Percentiles rank a stretch among this genome's conserved stretches.
Evolutionary conservation across 768 basidiomycete genomes (phyloP).

Genomic region (Sarcodon sp.): DNA sequence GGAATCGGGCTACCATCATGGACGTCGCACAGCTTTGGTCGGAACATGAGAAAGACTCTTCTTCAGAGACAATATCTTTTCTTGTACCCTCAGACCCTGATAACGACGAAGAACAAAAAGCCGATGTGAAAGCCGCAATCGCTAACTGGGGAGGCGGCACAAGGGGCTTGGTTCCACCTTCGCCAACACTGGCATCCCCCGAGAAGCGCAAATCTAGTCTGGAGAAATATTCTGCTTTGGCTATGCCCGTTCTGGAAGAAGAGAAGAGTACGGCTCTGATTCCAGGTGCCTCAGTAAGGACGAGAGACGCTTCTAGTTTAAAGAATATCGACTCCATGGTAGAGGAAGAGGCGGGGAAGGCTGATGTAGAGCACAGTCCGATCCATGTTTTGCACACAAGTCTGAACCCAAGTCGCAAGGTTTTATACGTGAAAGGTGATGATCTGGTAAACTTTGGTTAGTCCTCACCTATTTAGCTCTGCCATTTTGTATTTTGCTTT

Average conservation of each 20-base stretch:
- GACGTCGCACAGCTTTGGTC: conserved; percentile 57
- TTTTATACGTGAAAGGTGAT: background rate
- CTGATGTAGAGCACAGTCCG: background rate
- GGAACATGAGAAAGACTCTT: conserved; percentile 14
- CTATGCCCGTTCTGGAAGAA: conserved; percentile 55
- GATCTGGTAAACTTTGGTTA: background rate
- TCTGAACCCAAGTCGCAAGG: background rate
- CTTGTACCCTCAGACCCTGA: background rate
- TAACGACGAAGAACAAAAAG: conserved; percentile 4
- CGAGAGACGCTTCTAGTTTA: conserved; percentile 3
- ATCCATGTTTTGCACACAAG: background rate
- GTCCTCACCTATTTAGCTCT: background rate
- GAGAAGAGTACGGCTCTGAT: conserved; percentile 46
- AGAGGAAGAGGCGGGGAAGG: background rate
- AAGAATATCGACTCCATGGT: background rate
- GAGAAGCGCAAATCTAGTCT: conserved; percentile 58
- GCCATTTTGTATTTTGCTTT: too few species aligned
- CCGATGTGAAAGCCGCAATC: conserved; percentile 10
- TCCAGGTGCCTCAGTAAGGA: conserved; percentile 40
- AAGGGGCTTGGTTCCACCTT: background rate
- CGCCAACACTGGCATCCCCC: conserved; percentile 6
- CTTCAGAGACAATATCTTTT: background rate
- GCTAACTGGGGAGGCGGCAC: conserved; percentile 8
- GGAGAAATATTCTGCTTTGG: conserved; percentile 50
- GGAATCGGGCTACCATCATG: conserved; percentile 64